Percentiles rank a stretch among this genome's conserved stretches.
These are phyloP conservation scores for Thraustochytrium striatum DNA, from an alignment of 352 stramenopile species.

Conservation along the genomic window DNA sequence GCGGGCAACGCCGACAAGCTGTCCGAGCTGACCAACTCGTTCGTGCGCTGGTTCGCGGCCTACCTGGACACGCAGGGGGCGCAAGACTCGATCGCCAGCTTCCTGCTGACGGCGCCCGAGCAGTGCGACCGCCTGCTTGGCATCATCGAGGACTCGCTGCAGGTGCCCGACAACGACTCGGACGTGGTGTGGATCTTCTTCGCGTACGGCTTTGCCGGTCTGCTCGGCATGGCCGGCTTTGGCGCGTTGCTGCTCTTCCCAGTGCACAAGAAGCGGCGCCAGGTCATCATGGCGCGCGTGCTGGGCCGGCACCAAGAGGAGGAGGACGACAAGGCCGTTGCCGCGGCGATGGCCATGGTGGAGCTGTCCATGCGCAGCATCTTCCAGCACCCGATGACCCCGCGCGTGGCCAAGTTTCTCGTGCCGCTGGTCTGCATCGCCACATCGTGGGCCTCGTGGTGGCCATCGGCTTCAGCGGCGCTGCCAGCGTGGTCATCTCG, in stretches of 20 bases:
- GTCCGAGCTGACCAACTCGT: background rate
- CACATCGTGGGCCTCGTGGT: constrained; percentile 43
- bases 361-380: constrained; percentile 22
- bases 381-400: constrained; percentile 38
- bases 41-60: background rate
- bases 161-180: background rate
- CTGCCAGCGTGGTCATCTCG: constrained; percentile 8
- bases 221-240: background rate
- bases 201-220: constrained; percentile 14
- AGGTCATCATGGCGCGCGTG: background rate
- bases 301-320: background rate
- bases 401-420: constrained; percentile 7
- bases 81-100: constrained; percentile 26
- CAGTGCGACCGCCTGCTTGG: background rate
- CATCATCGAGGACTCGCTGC: background rate
- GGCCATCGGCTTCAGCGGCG: constrained; percentile 39
- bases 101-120: background rate
- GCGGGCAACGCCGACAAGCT: constrained; percentile 29
- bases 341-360: constrained; percentile 18
- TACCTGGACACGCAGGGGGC: constrained; percentile 14
- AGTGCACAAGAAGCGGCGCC: background rate
- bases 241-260: background rate
- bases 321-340: constrained; percentile 3
- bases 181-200: constrained; percentile 34
- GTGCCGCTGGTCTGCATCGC: constrained; percentile 32